Percentiles rank a stretch among this genome's conserved stretches.
Conservation (phyloP, 148 eudicot genomes). For the Agrostemma githago region DNA sequence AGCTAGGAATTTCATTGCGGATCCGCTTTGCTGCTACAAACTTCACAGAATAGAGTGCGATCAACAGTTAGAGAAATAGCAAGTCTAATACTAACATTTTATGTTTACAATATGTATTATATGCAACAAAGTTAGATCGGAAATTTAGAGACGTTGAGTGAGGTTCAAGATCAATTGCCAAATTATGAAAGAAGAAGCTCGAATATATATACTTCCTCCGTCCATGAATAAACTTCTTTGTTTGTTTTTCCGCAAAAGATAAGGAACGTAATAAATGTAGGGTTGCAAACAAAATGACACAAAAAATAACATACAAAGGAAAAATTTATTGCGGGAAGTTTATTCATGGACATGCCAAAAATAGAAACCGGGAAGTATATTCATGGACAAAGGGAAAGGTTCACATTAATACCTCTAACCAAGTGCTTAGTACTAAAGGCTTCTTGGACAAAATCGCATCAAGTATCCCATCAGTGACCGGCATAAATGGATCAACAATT, state of each 20-base stretch:
- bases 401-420: constrained; percentile 67
- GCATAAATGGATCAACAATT: constrained; percentile 66
- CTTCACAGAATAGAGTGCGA: constrained; percentile 34
- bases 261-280: not conserved
- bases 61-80: not conserved
- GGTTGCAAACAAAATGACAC: not conserved
- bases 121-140: not conserved
- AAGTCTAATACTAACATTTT: not conserved
- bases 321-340: not conserved
- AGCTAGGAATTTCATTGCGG: constrained; percentile 67
- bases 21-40: constrained; percentile 46
- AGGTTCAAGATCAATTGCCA: not conserved
- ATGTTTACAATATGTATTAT: not conserved
- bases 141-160: not conserved
- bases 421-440: constrained; percentile 50
- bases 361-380: not conserved
- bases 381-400: not conserved
- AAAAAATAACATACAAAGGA: too few species aligned
- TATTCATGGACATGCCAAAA: not conserved
- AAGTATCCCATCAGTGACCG: constrained; percentile 51
- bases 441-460: constrained; percentile 72
- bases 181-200: not conserved
- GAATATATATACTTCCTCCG: not conserved
- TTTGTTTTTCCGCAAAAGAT: not conserved
- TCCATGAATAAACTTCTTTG: not conserved